Evolutionary conservation across 345 rosid species (phyloP), one percentile per base, ranked within the genome.

Genomic region (Streptanthus diversifolius): DNA sequence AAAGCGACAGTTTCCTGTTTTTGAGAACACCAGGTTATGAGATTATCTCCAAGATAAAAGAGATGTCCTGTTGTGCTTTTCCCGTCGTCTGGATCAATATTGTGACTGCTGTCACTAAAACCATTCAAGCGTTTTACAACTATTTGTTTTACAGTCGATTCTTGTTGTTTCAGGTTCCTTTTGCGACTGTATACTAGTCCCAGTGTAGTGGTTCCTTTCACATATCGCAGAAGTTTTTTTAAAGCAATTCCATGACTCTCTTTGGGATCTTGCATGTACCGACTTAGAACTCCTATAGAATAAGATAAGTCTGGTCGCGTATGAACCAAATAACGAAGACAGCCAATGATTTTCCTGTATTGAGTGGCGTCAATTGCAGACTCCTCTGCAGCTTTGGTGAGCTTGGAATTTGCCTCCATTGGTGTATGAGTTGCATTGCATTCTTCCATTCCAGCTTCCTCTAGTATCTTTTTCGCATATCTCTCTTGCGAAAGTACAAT

Each of bases 281-380:
- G 6, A n/a, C n/a, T n/a, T n/a, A n/a, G n/a, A n/a, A n/a, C n/a
- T n/a, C n/a, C n/a, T n/a, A n/a, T n/a, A n/a, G 7, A 15, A 5
- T 44, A 44, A 0, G 49, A 15, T 1, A 44, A 10, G 15, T 44
- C 49, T 0, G 49, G 49, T 7, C 49, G 10, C 2, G 49, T 44
- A 2, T 44, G 49, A 2, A 44, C 4, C 7, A 44, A 0, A 7
- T 44, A 44, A 1, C 10, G 1, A 0, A 44, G 21, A 7, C 49
- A 44, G 0, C 49, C 49, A 15, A 44, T 15, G 2, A 4, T 29
- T 0, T 6, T 4, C 4, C 32, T 29, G 1, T 29, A 29, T 6
- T 4, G 1, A 0, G 0, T 29, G 0, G 0, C 32, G 5, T 29
- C 32, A 4, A 29, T 5, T 4, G 4, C 32, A 0, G 4, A 0